phyloP scores from a whole-genome alignment of 106 monocot species.

The Acanthochlamys bracteata region DNA sequence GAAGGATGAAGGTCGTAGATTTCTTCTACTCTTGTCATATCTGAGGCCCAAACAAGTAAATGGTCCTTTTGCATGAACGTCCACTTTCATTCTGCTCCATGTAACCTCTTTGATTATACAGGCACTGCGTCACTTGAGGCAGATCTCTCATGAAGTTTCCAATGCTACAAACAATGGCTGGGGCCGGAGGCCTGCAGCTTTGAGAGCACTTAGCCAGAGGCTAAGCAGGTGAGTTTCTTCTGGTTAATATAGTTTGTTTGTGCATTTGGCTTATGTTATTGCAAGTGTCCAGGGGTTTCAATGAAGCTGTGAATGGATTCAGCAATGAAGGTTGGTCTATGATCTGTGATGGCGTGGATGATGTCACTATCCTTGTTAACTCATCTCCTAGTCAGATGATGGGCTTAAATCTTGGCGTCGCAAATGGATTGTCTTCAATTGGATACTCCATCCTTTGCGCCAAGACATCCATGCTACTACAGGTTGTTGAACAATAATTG shows the following conservation, averaged over 20 bases:
- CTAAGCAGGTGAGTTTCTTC: constrained; percentile 29
- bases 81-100: background rate
- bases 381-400: constrained; percentile 37
- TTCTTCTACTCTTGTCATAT: too few relatives aligned
- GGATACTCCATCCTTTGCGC: constrained; percentile 45
- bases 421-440: constrained; percentile 26
- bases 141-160: constrained; percentile 48
- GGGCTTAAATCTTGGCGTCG: constrained; percentile 40
- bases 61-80: too few relatives aligned
- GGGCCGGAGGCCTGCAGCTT: constrained; percentile 50
- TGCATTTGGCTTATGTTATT: background rate
- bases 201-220: constrained; percentile 60
- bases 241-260: background rate
- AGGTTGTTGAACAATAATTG: constrained; percentile 19
- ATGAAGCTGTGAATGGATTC: constrained; percentile 64
- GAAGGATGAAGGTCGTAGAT: too few relatives aligned
- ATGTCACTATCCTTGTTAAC: constrained; percentile 58
- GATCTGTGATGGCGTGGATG: constrained; percentile 44
- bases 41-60: too few relatives aligned
- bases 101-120: constrained; percentile 5
- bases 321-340: constrained; percentile 62
- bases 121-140: constrained; percentile 63
- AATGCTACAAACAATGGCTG: constrained; percentile 28
- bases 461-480: constrained; percentile 69
- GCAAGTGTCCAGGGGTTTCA: constrained; percentile 45